Base-by-base conservation (phyloP, 805 yeast species). In the Cyberlindnera americana region DNA sequence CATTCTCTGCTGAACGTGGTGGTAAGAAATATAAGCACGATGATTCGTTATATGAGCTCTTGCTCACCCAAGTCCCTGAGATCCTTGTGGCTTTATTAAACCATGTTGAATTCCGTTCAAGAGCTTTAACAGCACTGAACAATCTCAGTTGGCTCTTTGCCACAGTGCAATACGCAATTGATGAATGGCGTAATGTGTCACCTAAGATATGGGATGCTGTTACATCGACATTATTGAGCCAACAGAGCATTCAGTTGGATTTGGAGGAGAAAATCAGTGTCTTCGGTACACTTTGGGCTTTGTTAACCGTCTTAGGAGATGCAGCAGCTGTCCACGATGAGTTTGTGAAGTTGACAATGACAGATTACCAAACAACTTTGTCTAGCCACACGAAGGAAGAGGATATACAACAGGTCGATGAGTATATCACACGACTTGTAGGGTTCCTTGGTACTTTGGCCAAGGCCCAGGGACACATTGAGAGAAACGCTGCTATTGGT, bases 81-180 rank as follows among this genome's bases (percentile, higher is more conserved):
- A 55, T 68, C 16, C 63, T 81, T 19, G 50, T 62, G 14, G 69
- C 69, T 28, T 59, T 75, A 36, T 54, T 66, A 28, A 51, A 50
- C 31, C 69, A 62, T 45, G 63, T 67, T n/a, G 68, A 71, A 31
- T 72, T 81, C 44, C 62, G 72, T 19, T 67, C 75, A 19, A 77
- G 83, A 48, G 69, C 78, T 6, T 62, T 86, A 35, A 70, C 77
- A 12, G 79, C 85, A 8, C 69, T 88, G 57, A 88, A 86, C 61
- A 90, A 90, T 54, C 57, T 83, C 38, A 58, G 76, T 29, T 81
- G 90, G 89, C 62, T 81, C 21, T 53, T 56, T 19, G 43, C 48
- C 17, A 50, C 51, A 6, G 30, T 47, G 4, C 48, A 49, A 5
- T 27, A 25, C 17, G 40, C 41, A 3, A 15, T 41, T 13, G 50